Base-by-base conservation (phyloP, 495 filamentous ascomycete genomes). In the Aeminium ludgeri region DNA sequence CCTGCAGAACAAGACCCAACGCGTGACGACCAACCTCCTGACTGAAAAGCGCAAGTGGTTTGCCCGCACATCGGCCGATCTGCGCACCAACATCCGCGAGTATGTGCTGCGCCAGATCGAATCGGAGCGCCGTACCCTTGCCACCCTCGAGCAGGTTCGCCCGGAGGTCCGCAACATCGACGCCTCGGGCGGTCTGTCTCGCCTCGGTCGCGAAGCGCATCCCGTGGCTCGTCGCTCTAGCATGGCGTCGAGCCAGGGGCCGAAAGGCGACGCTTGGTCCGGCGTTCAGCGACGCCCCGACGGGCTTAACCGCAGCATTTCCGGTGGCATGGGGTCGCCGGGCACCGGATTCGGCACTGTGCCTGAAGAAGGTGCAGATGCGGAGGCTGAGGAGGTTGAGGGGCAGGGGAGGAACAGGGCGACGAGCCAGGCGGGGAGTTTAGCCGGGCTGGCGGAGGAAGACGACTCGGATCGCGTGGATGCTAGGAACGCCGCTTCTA, bases 261-360 rank as follows among this genome's bases (percentile, higher is more conserved):
- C 89, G 11, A 85, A 86, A 61, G 89, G 91, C 4, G 89, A 97
- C 57, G 80, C 91, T 7, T 97, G 89, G 89, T 92, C 84, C 52
- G 91, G 91, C 25, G 83, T 94, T 23, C 82, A 85, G 15, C 73
- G 89, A 46, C 70, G 86, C 46, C 67, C 70, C 28, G 83, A 86
- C 53, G 78, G 71, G n/a, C 57, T 82, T 38, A 76, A 73, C 44
- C 68, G 87, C 46, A 82, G 76, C 55, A 69, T 85, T 47, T 83
- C 77, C 52, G 80, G 81, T 28, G 78, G 74, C 51, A 58, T 63
- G 10, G 55, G 57, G 1, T 57, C 13, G 7, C 61, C 60, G 10
- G 65, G 62, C 16, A 60, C 53, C 11, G 58, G 23, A 25, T 13
- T 28, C 3, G 38, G 23, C 12, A 16, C 12, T 28, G 34, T 36